Conservation (phyloP, 805 yeast species). For the Kazachstania martiniae region DNA sequence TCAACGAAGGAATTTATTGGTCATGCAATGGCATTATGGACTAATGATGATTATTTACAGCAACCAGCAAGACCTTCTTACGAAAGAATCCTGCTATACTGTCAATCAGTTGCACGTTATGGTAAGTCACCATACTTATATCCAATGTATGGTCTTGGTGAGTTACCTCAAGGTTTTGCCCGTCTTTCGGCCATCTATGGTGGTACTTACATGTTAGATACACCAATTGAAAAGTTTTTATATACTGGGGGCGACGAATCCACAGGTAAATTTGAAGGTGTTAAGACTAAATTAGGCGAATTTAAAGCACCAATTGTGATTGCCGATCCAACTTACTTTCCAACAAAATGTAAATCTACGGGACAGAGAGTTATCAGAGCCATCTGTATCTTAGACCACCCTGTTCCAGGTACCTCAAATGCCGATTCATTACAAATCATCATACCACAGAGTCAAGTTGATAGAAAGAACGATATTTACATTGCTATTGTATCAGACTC, state of each 20-base stretch:
- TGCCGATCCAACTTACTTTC: conserved; percentile 97
- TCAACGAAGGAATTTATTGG: conserved; percentile 96
- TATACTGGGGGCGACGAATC: conserved; percentile 41
- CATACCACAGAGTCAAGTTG: conserved; percentile 92
- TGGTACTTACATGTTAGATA: conserved; percentile 96
- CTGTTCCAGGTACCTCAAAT: conserved; percentile 70
- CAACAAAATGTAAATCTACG: conserved; percentile 36
- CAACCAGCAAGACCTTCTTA: conserved; percentile 88
- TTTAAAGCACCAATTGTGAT: conserved; percentile 90
- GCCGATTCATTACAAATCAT: conserved; percentile 88
- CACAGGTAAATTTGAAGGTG: conserved; percentile 65
- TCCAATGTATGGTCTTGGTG: conserved; percentile 94
- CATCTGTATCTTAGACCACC: conserved; percentile 80
- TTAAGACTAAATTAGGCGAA: conserved; percentile 79
- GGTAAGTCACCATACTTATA: conserved; percentile 95
- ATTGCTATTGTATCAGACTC: conserved; percentile 81
- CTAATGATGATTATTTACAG: conserved; percentile 78
- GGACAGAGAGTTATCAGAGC: conserved; percentile 32
- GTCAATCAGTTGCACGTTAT: conserved; percentile 84
- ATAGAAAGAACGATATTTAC: conserved; percentile 87
- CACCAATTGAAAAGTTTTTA: conserved; percentile 83
- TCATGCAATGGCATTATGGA: conserved; percentile 96
- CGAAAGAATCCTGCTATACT: conserved; percentile 75
- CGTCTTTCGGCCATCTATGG: conserved; percentile 94
- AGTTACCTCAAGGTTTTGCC: conserved; percentile 98